A percentile compares a stretch with the other conserved stretches of the same genome.
These are phyloP conservation scores for Plasmodium knowlesi DNA, from an alignment of 169 alveolate genomes.

Conservation along the genomic window DNA sequence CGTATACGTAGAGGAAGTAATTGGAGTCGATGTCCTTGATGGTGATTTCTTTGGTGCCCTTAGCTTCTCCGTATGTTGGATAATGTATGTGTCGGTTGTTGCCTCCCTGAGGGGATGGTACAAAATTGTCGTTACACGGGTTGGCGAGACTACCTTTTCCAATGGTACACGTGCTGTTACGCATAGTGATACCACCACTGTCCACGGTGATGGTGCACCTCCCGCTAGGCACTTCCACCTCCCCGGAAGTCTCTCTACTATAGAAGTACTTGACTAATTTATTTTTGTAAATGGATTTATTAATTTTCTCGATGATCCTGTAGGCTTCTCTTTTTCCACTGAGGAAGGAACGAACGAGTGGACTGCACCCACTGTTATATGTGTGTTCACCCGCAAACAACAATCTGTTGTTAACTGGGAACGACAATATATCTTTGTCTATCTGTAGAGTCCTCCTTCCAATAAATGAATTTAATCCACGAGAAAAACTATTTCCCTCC, in stretches of 20 bases:
- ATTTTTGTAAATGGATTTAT: constrained; percentile 25
- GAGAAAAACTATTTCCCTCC: constrained; percentile 29
- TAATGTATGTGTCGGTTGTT: background rate
- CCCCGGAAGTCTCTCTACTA: constrained; percentile 1
- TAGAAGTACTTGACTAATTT: constrained; percentile 48
- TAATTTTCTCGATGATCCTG: constrained; percentile 46
- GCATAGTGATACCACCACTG: background rate
- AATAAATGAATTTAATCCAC: constrained; percentile 35
- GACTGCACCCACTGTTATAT: constrained; percentile 9
- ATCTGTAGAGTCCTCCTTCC: constrained; percentile 23
- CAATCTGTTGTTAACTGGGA: constrained; percentile 53
- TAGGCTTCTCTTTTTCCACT: constrained; percentile 74
- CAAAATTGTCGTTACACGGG: background rate
- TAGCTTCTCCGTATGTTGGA: background rate
- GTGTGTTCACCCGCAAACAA: constrained; percentile 71
- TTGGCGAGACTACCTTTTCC: background rate
- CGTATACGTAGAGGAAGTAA: constrained; percentile 23
- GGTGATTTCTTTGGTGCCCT: constrained; percentile 13
- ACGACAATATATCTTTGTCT: constrained; percentile 61
- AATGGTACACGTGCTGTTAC: background rate
- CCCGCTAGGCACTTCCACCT: background rate
- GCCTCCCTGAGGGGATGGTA: background rate
- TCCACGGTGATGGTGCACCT: background rate
- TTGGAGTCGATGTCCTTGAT: constrained; percentile 8
- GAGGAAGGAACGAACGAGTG: constrained; percentile 23